Conservation (phyloP, 768 basidiomycete species). For the Kwoniella dendrophila region DNA sequence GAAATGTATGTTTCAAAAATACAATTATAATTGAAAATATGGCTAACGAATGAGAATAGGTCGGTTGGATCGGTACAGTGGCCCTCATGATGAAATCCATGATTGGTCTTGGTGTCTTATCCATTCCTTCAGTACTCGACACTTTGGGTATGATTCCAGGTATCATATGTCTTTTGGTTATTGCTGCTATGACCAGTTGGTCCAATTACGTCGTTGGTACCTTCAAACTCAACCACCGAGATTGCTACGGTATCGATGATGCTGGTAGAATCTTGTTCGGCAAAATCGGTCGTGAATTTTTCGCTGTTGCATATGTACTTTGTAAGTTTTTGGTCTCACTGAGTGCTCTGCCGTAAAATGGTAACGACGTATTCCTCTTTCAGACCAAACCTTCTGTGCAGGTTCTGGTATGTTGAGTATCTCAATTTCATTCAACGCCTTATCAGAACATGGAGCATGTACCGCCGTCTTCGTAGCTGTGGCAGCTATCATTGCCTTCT, state of each 20-base stretch:
- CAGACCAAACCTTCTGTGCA: slow-evolving; percentile 9
- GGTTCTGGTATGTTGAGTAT: slow-evolving; percentile 46
- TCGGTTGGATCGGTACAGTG: slow-evolving; percentile 24
- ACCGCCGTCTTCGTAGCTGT: slow-evolving; percentile 55
- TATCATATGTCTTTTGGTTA: slow-evolving; percentile 21
- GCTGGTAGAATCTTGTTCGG: slow-evolving; percentile 37
- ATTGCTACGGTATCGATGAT: slow-evolving; percentile 36
- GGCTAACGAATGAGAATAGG: neutral
- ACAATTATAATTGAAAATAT: neutral
- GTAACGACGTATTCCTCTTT: neutral
- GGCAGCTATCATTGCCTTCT: slow-evolving; percentile 38
- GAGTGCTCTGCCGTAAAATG: neutral
- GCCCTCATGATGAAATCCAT: slow-evolving; percentile 31
- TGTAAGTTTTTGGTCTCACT: slow-evolving; percentile 1
- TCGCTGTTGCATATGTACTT: slow-evolving; percentile 31
- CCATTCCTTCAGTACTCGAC: slow-evolving; percentile 23
- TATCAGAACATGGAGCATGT: slow-evolving; percentile 53
- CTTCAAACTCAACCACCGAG: slow-evolving; percentile 48
- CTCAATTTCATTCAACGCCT: slow-evolving; percentile 54
- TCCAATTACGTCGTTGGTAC: slow-evolving; percentile 32
- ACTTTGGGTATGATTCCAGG: slow-evolving; percentile 14
- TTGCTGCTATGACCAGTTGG: slow-evolving; percentile 36
- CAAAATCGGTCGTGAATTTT: slow-evolving; percentile 30
- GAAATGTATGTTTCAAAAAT: slow-evolving; percentile 14
- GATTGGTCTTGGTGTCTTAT: slow-evolving; percentile 37